These are phyloP conservation scores for Exserohilum rostratum DNA, from an alignment of 2,329 filamentous ascomycete species.

Conservation along the genomic window DNA sequence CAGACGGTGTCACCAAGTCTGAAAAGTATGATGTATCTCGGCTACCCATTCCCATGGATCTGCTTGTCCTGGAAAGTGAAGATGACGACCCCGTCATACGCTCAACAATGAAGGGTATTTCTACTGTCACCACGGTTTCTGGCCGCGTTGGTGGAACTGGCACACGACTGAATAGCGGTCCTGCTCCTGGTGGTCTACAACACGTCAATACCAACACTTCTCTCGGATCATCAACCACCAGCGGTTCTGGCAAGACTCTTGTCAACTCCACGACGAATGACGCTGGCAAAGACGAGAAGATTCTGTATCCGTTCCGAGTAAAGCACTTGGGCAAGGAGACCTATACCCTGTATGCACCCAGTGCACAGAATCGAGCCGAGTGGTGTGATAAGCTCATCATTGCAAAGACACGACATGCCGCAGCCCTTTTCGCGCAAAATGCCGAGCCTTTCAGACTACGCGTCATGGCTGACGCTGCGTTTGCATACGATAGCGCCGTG, in stretches of 20 bases:
- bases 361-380: constrained; percentile 74
- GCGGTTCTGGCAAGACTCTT: constrained; percentile 60
- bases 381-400: constrained; percentile 96
- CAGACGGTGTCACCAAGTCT: constrained; percentile 74
- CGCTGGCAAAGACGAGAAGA: constrained; percentile 69
- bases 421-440: constrained; percentile 86
- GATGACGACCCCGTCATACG: constrained; percentile 91
- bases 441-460: constrained; percentile 92
- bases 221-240: constrained; percentile 50
- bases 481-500: constrained; percentile 74
- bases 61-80: constrained; percentile 88
- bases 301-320: constrained; percentile 91
- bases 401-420: constrained; percentile 91
- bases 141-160: constrained; percentile 57
- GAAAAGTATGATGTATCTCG: constrained; percentile 91
- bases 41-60: constrained; percentile 93
- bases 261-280: constrained; percentile 58
- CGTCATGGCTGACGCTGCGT: constrained; percentile 90
- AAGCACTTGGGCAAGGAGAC: constrained; percentile 95
- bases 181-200: constrained; percentile 60
- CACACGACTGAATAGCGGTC: constrained; percentile 53
- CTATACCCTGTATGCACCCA: constrained; percentile 87
- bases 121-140: constrained; percentile 62
- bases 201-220: constrained; percentile 74
- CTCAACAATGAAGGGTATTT: constrained; percentile 70